phyloP scores from a whole-genome alignment of 805 yeast genomes.

The Myxozyma vanderwaltii region DNA sequence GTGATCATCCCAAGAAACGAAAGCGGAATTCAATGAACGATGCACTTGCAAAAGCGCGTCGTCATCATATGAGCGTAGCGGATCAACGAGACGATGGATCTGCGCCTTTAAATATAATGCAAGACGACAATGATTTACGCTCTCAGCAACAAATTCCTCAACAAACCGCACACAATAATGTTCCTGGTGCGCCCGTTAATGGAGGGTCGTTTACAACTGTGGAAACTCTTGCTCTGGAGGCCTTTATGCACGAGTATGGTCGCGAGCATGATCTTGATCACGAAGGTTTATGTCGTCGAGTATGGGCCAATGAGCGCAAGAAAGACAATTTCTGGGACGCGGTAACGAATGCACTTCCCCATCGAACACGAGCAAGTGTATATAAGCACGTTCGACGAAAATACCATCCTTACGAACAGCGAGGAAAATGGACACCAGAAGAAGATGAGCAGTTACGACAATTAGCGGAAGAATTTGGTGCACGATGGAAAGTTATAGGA shows the following conservation, averaged over 20 bases:
- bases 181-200: background rate
- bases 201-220: constrained; percentile 57
- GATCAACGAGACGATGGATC: background rate
- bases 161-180: background rate
- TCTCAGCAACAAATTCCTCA: background rate
- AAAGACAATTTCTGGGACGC: constrained; percentile 91
- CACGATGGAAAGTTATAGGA: constrained; percentile 90
- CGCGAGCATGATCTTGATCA: constrained; percentile 62
- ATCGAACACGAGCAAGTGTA: constrained; percentile 82
- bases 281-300: constrained; percentile 73
- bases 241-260: constrained; percentile 70
- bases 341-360: constrained; percentile 75
- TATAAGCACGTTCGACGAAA: constrained; percentile 91
- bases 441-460: constrained; percentile 72
- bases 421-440: constrained; percentile 87
- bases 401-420: constrained; percentile 80
- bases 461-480: constrained; percentile 66
- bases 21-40: background rate
- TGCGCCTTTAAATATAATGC: background rate
- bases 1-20: constrained; percentile 1
- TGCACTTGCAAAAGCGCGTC: background rate
- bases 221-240: constrained; percentile 71
- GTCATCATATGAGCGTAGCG: background rate
- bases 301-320: constrained; percentile 82
- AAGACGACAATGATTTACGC: background rate